A percentile compares a stretch with the other conserved stretches of the same genome.
Conservation (phyloP, 805 yeast genomes). For the Ogataea polymorpha region DNA sequence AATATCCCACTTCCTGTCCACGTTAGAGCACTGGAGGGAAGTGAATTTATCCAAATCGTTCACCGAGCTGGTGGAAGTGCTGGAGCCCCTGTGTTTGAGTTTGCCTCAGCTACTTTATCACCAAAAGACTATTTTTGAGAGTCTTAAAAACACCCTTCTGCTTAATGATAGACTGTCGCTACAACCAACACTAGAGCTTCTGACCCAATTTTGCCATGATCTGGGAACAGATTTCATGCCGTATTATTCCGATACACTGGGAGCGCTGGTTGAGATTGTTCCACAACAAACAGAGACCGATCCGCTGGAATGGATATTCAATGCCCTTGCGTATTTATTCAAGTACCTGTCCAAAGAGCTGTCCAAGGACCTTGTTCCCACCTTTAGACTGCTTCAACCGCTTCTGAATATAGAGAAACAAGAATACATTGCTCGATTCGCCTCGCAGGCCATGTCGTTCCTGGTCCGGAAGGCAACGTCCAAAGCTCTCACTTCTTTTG, state of each 20-base stretch:
- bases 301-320: conserved; percentile 79
- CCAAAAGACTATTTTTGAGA: conserved; percentile 52
- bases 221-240: conserved; percentile 83
- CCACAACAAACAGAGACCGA: conserved; percentile 51
- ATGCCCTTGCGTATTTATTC: conserved; percentile 81
- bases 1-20: conserved; percentile 72
- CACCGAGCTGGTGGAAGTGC: conserved; percentile 55
- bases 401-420: conserved; percentile 56
- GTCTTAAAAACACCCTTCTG: conserved; percentile 40
- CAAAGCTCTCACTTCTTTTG: conserved; percentile 43
- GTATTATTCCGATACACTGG: conserved; percentile 55
- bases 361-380: conserved; percentile 60
- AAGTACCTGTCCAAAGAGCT: conserved; percentile 74
- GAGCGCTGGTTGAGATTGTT: conserved; percentile 47
- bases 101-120: conserved; percentile 80
- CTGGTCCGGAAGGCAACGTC: conserved; percentile 65
- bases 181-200: conserved; percentile 76
- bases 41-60: conserved; percentile 74
- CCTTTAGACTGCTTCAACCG: conserved; percentile 64
- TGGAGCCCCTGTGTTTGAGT: conserved; percentile 57
- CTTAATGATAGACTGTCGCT: conserved; percentile 66
- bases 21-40: conserved; percentile 85
- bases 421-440: conserved; percentile 70
- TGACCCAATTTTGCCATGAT: conserved; percentile 87
- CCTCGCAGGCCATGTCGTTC: conserved; percentile 88